Evolutionary conservation across 2,329 filamentous ascomycete species (phyloP), one percentile per base, ranked within the genome.

Genomic region (Trichoderma citrinoviride): DNA sequence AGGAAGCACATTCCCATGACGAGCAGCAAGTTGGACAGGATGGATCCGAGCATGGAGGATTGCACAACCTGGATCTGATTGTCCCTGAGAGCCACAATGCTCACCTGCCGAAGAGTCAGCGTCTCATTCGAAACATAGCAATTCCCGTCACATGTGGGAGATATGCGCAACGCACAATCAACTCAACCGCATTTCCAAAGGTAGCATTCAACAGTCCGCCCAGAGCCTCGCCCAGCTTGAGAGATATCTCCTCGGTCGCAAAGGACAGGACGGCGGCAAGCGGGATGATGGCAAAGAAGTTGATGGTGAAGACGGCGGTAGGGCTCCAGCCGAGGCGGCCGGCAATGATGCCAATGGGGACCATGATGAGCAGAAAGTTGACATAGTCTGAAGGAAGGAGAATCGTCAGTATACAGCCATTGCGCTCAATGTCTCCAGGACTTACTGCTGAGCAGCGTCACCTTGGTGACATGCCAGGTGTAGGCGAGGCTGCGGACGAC

Each of bases 61-160:
- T 98, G 95, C n/a, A 98, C 94, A 69, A 98, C 93, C 72, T 94
- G 89, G 74, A 97, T 96, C 79, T 98, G 90, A 68, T 88, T 87
- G 71, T 95, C 87, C 69, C 83, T 87, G 52, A 99, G 84, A 19
- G 95, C 95, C 68, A 98, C 90, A 71, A 98, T 94, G 76, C 92
- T 96, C 74, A 96, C 91, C 91, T 94, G 73, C 19, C n/a, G 21
- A n/a, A 14, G 1, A 7, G 52, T 70, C 44, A 69, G 67, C 43
- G 46, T 29, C 21, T 25, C 15, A 21, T 21, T 29, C 4, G 0
- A 23, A 8, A 19, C 15, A n/a, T 23, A 33, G 15, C 19, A 6
- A 21, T 21, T 12, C 33, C 2, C 7, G 15, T 37, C 14, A 10
- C 5, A n/a, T 37, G 14, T 21, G 47, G 25, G 21, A 7, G 12